Evolutionary conservation across 257 asterid genomes (phyloP).

Genomic region (Gentiana macrophylla): DNA sequence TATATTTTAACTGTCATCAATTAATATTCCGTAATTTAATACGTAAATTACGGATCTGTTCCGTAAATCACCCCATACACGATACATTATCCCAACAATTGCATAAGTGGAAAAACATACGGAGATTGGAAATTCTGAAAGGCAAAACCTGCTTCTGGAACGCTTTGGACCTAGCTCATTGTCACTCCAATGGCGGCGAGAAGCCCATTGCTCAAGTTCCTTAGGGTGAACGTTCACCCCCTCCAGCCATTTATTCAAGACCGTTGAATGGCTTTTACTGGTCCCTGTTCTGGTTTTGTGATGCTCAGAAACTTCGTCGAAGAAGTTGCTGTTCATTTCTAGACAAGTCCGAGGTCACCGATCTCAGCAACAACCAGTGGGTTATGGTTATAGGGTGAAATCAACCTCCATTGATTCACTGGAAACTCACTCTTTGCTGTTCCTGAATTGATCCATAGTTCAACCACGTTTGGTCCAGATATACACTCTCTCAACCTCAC

Average conservation of each 20-base stretch:
- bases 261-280: conserved; percentile 22
- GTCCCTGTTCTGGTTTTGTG: conserved; percentile 28
- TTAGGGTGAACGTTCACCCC: conserved; percentile 37
- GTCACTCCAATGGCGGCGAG: conserved; percentile 46
- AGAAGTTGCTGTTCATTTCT: conserved; percentile 66
- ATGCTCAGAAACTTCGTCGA: conserved; percentile 48
- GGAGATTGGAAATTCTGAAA: too few relatives aligned
- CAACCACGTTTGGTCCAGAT: conserved; percentile 37
- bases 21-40: too few relatives aligned
- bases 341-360: conserved; percentile 73
- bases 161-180: too few relatives aligned
- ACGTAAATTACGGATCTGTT: too few relatives aligned
- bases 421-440: conserved; percentile 37
- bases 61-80: too few relatives aligned
- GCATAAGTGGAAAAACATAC: too few relatives aligned
- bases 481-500: conserved; percentile 20
- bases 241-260: conserved; percentile 16
- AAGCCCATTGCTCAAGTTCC: conserved; percentile 52
- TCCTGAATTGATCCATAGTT: conserved; percentile 38
- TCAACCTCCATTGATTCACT: conserved; percentile 26
- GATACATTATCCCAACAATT: too few relatives aligned
- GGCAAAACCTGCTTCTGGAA: too few relatives aligned
- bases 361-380: conserved; percentile 27
- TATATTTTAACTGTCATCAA: too few relatives aligned
- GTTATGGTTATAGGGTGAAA: conserved; percentile 49